Evolutionary conservation across 106 monocot genomes (phyloP).

Genomic region (Acorus gramineus): DNA sequence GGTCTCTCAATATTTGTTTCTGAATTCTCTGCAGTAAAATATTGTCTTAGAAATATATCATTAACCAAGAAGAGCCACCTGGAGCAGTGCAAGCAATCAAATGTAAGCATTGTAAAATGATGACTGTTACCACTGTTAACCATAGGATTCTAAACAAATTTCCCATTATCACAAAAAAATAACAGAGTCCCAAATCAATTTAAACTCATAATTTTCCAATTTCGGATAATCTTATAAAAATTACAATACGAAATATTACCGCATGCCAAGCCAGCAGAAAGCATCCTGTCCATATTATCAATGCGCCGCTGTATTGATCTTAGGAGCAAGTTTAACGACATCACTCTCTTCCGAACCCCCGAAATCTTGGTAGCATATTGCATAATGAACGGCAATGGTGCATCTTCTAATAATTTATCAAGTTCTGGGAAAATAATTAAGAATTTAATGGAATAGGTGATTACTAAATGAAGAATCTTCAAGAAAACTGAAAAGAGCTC

Average conservation of each 20-base stretch:
- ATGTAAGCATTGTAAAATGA: too few species aligned
- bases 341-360: slow-evolving; percentile 66
- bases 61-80: too few species aligned
- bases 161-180: too few species aligned
- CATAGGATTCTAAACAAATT: too few species aligned
- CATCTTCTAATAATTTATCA: slow-evolving; percentile 86
- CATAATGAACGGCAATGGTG: slow-evolving; percentile 72
- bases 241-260: slow-evolving; percentile 4
- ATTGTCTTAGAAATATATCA: too few species aligned
- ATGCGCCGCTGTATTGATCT: slow-evolving; percentile 81
- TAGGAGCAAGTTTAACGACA: slow-evolving; percentile 59
- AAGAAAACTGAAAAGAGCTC: not conserved
- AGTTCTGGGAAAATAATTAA: slow-evolving; percentile 40
- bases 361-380: slow-evolving; percentile 84
- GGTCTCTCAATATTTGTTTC: too few species aligned
- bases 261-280: slow-evolving; percentile 38
- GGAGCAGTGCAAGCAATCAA: too few species aligned
- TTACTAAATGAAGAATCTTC: not conserved
- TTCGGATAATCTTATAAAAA: too few species aligned
- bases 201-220: too few species aligned
- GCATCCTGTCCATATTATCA: slow-evolving; percentile 71
- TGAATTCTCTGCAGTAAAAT: too few species aligned
- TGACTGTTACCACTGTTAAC: too few species aligned
- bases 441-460: not conserved
- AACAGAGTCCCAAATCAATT: too few species aligned